Conservation (phyloP, 805 yeast genomes). For the Hermanozyma aechmeae region DNA sequence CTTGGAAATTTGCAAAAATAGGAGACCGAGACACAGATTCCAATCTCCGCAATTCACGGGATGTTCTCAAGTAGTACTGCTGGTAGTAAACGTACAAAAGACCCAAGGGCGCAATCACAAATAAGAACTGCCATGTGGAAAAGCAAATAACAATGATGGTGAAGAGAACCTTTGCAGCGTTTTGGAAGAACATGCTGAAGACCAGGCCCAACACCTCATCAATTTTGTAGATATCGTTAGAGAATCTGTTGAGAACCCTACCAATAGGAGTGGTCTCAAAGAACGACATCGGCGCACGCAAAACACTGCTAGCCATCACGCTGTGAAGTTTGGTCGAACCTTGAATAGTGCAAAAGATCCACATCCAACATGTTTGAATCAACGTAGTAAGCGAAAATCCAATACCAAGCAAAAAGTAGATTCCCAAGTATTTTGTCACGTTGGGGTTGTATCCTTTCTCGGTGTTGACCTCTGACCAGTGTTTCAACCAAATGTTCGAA, state of each 20-base stretch:
- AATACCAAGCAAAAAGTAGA: slow-evolving; percentile 70
- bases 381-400: slow-evolving; percentile 52
- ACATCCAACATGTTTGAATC: slow-evolving; percentile 57
- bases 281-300: slow-evolving; percentile 90
- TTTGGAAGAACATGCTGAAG: slow-evolving; percentile 58
- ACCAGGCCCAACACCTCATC: slow-evolving; percentile 73
- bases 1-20: slow-evolving; percentile 78
- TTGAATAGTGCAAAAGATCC: slow-evolving; percentile 75
- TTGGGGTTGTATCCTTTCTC: slow-evolving; percentile 60
- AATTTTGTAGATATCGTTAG: slow-evolving; percentile 82
- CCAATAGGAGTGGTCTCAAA: slow-evolving; percentile 96
- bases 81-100: slow-evolving; percentile 63
- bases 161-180: slow-evolving; percentile 54
- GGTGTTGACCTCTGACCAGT: slow-evolving; percentile 92
- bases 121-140: slow-evolving; percentile 81
- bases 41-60: slow-evolving; percentile 75
- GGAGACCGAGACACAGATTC: slow-evolving; percentile 78
- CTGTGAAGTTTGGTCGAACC: slow-evolving; percentile 75
- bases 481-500: slow-evolving; percentile 88
- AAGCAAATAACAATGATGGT: slow-evolving; percentile 72
- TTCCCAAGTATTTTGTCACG: slow-evolving; percentile 59
- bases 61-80: slow-evolving; percentile 64
- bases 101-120: slow-evolving; percentile 63
- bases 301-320: slow-evolving; percentile 58
- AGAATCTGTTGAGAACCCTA: slow-evolving; percentile 80